Evolutionary conservation across 2,329 filamentous ascomycete species (phyloP).

Genomic region (Penicillium sp.): DNA sequence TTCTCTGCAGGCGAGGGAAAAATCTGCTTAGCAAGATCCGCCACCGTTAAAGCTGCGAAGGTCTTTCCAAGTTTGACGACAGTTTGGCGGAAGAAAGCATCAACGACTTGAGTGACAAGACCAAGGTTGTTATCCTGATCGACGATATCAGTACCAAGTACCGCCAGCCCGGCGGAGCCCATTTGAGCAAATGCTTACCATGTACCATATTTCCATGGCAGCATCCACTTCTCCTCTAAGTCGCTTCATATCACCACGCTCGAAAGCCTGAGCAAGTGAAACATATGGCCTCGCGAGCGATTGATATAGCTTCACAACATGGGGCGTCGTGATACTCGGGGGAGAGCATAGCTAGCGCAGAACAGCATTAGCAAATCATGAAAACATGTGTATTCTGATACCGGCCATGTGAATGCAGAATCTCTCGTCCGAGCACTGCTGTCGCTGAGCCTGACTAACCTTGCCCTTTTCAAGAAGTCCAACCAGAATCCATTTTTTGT

Average conservation of each 20-base stretch:
- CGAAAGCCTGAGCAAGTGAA: slow-evolving; percentile 69
- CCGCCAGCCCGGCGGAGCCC: not conserved
- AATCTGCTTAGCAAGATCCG: slow-evolving; percentile 44
- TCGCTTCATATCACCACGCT: slow-evolving; percentile 56
- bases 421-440: not conserved
- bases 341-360: slow-evolving; percentile 45
- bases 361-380: slow-evolving; percentile 3
- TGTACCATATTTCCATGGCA: slow-evolving; percentile 61
- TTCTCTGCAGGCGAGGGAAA: slow-evolving; percentile 27
- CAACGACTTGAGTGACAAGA: slow-evolving; percentile 68
- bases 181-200: slow-evolving; percentile 42
- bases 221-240: slow-evolving; percentile 66
- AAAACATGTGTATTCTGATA: not conserved
- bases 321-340: slow-evolving; percentile 58
- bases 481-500: slow-evolving; percentile 87
- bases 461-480: slow-evolving; percentile 71
- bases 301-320: slow-evolving; percentile 59
- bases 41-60: slow-evolving; percentile 65
- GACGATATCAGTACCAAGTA: slow-evolving; percentile 5
- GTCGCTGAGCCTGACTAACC: slow-evolving; percentile 38
- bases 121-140: slow-evolving; percentile 68
- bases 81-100: slow-evolving; percentile 73
- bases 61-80: slow-evolving; percentile 72
- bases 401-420: not conserved
- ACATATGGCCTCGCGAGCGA: slow-evolving; percentile 69